Conservation (phyloP, 164 flowering plant genomes). For the Tinospora cordifolia region DNA sequence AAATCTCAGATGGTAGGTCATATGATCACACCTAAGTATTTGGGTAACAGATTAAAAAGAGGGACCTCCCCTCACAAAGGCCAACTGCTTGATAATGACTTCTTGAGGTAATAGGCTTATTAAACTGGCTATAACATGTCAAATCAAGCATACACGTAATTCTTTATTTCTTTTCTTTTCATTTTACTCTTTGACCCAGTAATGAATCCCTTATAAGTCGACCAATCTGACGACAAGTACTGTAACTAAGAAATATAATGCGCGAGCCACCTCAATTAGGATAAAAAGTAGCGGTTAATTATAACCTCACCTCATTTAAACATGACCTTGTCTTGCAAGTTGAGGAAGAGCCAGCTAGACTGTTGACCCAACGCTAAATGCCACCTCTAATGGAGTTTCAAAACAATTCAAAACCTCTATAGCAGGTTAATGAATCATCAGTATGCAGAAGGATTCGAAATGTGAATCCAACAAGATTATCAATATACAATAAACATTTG, state of each 20-base stretch:
- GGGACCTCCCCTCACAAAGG: background rate
- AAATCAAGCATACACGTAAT: too few species aligned
- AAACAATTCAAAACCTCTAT: background rate
- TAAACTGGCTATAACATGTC: background rate
- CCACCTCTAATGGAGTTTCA: background rate
- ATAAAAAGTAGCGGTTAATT: background rate
- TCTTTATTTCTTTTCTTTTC: too few species aligned
- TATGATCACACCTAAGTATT: too few species aligned
- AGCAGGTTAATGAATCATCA: background rate
- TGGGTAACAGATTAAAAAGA: background rate
- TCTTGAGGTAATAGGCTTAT: background rate
- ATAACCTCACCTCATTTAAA: background rate
- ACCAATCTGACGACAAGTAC: too few species aligned
- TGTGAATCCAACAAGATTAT: conserved; percentile 24
- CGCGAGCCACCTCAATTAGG: background rate
- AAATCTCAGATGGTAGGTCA: too few species aligned
- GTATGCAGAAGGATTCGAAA: conserved; percentile 1
- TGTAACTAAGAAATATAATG: background rate
- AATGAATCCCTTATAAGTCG: too few species aligned
- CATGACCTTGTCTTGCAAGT: background rate
- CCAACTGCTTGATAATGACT: background rate
- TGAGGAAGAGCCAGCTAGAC: background rate
- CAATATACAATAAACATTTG: conserved; percentile 24
- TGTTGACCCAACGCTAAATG: background rate
- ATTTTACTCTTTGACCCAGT: too few species aligned